Evolutionary conservation across 306 rosid species (phyloP), one percentile per base, ranked within the genome.

Genomic region (Prinsepia uniflora): DNA sequence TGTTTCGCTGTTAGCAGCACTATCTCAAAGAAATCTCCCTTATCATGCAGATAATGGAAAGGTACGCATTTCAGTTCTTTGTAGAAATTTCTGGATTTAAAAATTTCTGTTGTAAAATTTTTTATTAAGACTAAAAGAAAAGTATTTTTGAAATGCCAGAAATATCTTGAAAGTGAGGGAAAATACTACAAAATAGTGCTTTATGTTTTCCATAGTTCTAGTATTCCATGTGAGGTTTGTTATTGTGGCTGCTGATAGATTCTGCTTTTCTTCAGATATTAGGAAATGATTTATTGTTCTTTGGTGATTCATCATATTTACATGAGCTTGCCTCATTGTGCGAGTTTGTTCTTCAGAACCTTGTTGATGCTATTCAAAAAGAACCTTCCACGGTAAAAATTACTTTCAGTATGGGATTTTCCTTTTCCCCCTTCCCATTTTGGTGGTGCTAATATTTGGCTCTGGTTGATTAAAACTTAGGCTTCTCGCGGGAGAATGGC

Each of bases 401-500:
- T 20, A 54, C 41, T 40, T 60, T 3, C 17, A 62, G 52, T 18
- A 42, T 58, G 8, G 64, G 24, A 18, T 14, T 34, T 18, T n/a
- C 46, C 1, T 24, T 64, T 60, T 77, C 76, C 46, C 53, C 65
- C 74, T 47, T 61, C 65, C 50, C 68, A 47, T 18, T 46, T 48
- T 36, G 57, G 13, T 47, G 63, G 48, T 84, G 42, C 86, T 80
- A 72, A 78, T 79, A 47, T 69, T 15, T 68, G 69, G 36, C 78
- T 18, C 70, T 72, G 74, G 77, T 56, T 82, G 47, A 19, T 66
- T 62, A 68, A 82, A 79, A 76, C 81, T 57, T 70, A 90, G 98
- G 85, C 77, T 57, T 75, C 82, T 54, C 92, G 90, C 71, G 98
- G 98, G 83, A 72, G 47, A 54, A 81, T 90, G 89, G 97, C 98